A percentile compares a stretch with the other conserved stretches of the same genome.
Evolutionary conservation across 768 basidiomycete species (phyloP).

Genomic region (Collybiopsis luxurians): DNA sequence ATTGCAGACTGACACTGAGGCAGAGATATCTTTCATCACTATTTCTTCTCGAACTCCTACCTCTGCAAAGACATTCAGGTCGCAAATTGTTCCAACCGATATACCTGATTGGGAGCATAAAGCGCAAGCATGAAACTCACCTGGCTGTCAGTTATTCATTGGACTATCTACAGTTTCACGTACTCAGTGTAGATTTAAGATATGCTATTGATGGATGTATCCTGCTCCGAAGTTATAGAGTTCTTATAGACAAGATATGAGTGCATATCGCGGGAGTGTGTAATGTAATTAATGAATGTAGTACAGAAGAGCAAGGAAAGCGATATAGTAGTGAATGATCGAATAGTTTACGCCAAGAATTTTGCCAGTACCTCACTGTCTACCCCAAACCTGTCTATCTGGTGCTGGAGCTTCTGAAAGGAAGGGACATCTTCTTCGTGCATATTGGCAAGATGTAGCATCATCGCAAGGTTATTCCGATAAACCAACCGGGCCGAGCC

Average conservation of each 20-base stretch:
- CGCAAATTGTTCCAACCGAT: slow-evolving; percentile 1
- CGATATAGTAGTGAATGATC: no score
- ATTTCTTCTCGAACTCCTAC: neutral
- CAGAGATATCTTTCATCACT: neutral
- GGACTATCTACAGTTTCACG: no score
- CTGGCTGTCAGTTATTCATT: no score
- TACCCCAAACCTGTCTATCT: neutral
- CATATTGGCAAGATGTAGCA: neutral
- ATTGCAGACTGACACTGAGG: neutral
- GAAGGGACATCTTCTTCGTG: neutral
- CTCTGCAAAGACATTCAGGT: slow-evolving; percentile 1
- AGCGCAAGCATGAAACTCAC: neutral
- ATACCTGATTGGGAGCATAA: neutral
- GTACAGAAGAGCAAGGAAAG: no score
- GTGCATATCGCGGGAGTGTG: no score
- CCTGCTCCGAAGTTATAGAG: no score
- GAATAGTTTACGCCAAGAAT: no score
- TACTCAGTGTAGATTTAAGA: no score
- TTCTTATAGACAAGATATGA: no score
- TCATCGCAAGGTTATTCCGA: neutral
- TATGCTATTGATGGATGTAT: no score
- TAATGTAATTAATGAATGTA: no score
- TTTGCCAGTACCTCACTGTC: neutral
- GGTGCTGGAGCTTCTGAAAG: neutral
- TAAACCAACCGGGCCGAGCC: no score